Conservation (phyloP, 805 yeast species). For the Candida odintsovae region DNA sequence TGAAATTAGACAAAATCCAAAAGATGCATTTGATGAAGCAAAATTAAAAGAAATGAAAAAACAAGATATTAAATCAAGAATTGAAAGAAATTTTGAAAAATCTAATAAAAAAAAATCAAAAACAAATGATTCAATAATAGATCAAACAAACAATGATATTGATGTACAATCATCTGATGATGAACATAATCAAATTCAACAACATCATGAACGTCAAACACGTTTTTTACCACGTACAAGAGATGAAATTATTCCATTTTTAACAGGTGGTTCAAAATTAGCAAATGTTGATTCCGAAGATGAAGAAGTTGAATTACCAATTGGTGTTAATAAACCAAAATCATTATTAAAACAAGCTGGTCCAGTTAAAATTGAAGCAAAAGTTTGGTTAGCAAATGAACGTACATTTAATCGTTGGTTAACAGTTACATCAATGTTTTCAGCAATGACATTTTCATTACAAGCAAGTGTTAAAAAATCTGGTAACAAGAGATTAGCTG, state of each 20-base stretch:
- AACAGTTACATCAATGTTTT: slow-evolving; percentile 77
- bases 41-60: slow-evolving; percentile 46
- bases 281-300: slow-evolving; percentile 77
- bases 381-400: slow-evolving; percentile 98
- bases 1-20: slow-evolving; percentile 74
- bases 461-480: slow-evolving; percentile 71
- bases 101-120: background rate
- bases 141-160: background rate
- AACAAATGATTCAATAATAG: background rate
- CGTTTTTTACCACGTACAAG: slow-evolving; percentile 25
- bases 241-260: slow-evolving; percentile 30
- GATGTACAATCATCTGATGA: slow-evolving; percentile 52
- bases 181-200: slow-evolving; percentile 16
- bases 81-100: slow-evolving; percentile 26
- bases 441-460: slow-evolving; percentile 79
- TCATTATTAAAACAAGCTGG: slow-evolving; percentile 80
- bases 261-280: slow-evolving; percentile 37
- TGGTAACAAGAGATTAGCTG: slow-evolving; percentile 58
- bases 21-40: slow-evolving; percentile 68
- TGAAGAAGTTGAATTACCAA: slow-evolving; percentile 79
- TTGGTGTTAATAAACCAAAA: slow-evolving; percentile 83
- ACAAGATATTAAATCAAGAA: slow-evolving; percentile 31
- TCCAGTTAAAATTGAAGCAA: slow-evolving; percentile 91
- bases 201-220: slow-evolving; percentile 1
- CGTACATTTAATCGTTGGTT: slow-evolving; percentile 96